Evolutionary conservation across 768 basidiomycete species (phyloP).

Genomic region (Mrakia hoshinonis): DNA sequence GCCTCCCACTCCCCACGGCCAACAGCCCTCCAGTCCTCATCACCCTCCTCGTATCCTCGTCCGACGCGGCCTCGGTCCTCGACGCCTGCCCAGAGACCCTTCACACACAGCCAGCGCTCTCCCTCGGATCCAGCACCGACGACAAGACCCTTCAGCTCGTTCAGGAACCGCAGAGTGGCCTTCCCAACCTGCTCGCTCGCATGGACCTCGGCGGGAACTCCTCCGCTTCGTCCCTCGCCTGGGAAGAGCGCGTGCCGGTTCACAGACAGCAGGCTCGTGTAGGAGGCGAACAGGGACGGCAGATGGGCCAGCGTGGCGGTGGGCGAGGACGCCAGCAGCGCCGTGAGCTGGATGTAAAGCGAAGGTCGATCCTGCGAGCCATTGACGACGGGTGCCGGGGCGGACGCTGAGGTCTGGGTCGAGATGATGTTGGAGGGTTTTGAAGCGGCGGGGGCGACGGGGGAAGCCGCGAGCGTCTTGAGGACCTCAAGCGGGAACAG

Average conservation of each 20-base stretch:
- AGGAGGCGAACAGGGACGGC: conserved; percentile 18
- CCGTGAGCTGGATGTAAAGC: neutral
- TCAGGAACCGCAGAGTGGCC: conserved; percentile 15
- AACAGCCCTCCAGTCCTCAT: conserved; percentile 10
- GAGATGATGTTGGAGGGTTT: neutral
- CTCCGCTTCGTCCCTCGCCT: neutral
- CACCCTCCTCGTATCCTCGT: conserved; percentile 25
- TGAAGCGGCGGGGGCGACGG: neutral
- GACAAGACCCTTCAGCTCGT: conserved; percentile 8
- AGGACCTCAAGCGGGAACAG: conserved; percentile 28
- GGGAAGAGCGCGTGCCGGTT: conserved; percentile 27
- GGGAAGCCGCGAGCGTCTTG: neutral
- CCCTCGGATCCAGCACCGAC: neutral
- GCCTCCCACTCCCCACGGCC: conserved; percentile 10
- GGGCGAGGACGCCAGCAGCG: neutral
- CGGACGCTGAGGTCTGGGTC: neutral
- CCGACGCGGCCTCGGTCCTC: conserved; percentile 27
- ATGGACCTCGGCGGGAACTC: conserved; percentile 21
- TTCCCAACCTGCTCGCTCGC: conserved; percentile 14
- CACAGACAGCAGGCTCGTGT: conserved; percentile 15
- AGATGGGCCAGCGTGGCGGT: conserved; percentile 12
- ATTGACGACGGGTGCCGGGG: neutral
- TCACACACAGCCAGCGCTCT: conserved; percentile 21
- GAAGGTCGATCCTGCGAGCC: neutral
- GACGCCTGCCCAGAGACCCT: conserved; percentile 20